Base-by-base conservation (phyloP, 2,329 filamentous ascomycete species). In the Alternaria sp. region DNA sequence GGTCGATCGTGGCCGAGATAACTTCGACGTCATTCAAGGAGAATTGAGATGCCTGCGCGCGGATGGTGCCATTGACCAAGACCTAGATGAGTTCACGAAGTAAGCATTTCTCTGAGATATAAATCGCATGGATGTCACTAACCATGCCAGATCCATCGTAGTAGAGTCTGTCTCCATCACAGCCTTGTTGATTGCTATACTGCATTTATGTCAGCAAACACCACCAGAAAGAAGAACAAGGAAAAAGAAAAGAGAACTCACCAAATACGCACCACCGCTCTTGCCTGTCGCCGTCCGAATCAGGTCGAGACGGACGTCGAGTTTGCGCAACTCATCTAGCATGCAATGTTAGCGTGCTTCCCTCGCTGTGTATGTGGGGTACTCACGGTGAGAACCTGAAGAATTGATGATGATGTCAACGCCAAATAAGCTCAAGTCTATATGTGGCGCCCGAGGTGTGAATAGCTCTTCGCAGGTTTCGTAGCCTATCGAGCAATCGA, bases 31-130 rank as follows among this genome's bases (percentile, higher is more conserved):
- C 71, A 15, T 71, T 85, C 10, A 92, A 77, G 14, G 84, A 86
- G 78, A 92, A 92, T 69, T 92, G 90, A 1, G 85, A 85, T 2
- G 87, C 88, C 74, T 92, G 89, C 1, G 88, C 89, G 2, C 92
- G 82, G 45, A 90, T 85, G 15, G 86, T 83, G 9, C 89, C 89
- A 63, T 87, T 89, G 62, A 87, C 80, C 10, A 92, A 4, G 1
- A 33, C 5, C 30, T 33, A 14, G n/a, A n/a, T n/a, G n/a, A n/a
- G 12, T 25, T 25, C 23, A 25, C 23, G 23, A 25, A 25, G 23
- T n/a, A n/a, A n/a, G n/a, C n/a, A n/a, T n/a, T n/a, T n/a, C n/a
- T n/a, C n/a, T n/a, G n/a, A n/a, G n/a, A n/a, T n/a, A n/a, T n/a
- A n/a, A n/a, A n/a, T n/a, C n/a, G n/a, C n/a, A n/a, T n/a, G 28